A percentile compares a stretch with the other conserved stretches of the same genome.
Evolutionary conservation across 2,329 filamentous ascomycete species (phyloP).

Genomic region (Phyllosticta capitalensis): DNA sequence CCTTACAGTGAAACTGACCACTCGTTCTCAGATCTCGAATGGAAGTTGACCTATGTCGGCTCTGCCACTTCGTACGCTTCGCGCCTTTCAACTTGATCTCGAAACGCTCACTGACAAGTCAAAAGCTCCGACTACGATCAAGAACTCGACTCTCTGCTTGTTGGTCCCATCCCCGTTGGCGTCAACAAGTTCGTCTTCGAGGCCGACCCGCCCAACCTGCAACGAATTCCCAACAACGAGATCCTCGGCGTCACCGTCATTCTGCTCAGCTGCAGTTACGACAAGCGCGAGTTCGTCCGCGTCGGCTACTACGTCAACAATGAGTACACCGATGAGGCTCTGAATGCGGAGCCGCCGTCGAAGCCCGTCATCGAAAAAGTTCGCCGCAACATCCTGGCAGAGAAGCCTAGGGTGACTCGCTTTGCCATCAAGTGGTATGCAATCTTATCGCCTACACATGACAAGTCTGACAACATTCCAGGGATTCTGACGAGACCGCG

Average conservation of each 20-base stretch:
- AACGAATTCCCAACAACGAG: slow-evolving; percentile 86
- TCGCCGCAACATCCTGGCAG: slow-evolving; percentile 80
- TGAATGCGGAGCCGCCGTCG: slow-evolving; percentile 78
- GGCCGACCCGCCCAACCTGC: slow-evolving; percentile 83
- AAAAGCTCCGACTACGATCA: slow-evolving; percentile 91
- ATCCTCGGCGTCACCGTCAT: slow-evolving; percentile 96
- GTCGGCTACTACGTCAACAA: slow-evolving; percentile 99
- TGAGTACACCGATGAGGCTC: slow-evolving; percentile 88
- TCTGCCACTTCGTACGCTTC: slow-evolving; percentile 83
- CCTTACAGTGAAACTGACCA: slow-evolving; percentile 10
- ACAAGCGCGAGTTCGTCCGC: slow-evolving; percentile 91
- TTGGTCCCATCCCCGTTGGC: slow-evolving; percentile 93
- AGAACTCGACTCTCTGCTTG: slow-evolving; percentile 91
- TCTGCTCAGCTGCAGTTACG: slow-evolving; percentile 91
- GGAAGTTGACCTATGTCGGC: slow-evolving; percentile 98
- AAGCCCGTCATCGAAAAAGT: slow-evolving; percentile 92
- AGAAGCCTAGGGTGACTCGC: slow-evolving; percentile 94
- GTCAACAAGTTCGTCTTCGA: slow-evolving; percentile 99
- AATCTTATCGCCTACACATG: background rate
- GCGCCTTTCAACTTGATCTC: slow-evolving; percentile 7
- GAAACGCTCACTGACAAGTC: slow-evolving; percentile 16
- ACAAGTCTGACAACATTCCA: slow-evolving; percentile 27
- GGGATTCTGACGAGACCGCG: slow-evolving; percentile 96
- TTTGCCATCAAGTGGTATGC: slow-evolving; percentile 97
- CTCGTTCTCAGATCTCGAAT: slow-evolving; percentile 69